Conservation (phyloP, 768 basidiomycete species). For the Phaeotremella skinneri region DNA sequence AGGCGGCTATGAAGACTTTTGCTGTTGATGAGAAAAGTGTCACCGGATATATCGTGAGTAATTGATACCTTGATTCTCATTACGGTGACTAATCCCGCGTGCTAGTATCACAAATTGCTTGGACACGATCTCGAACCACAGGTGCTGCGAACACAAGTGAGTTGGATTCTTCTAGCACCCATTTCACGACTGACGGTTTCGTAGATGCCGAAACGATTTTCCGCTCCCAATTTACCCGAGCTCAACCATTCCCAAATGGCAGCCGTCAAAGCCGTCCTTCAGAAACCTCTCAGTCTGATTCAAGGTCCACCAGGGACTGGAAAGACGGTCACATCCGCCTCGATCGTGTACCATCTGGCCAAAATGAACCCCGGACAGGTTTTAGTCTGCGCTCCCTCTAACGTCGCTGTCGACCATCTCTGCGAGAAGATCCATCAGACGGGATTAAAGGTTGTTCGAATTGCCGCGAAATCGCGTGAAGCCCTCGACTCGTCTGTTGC, state of each 20-base stretch:
- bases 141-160: slow-evolving; percentile 55
- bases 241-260: slow-evolving; percentile 99
- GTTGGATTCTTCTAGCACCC: not conserved
- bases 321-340: slow-evolving; percentile 98
- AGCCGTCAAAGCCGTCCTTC: slow-evolving; percentile 96
- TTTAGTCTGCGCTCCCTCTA: slow-evolving; percentile 96
- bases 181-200: slow-evolving; percentile 40
- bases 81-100: not conserved
- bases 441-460: slow-evolving; percentile 95
- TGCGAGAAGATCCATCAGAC: slow-evolving; percentile 99
- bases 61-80: not conserved
- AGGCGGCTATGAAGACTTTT: slow-evolving; percentile 99
- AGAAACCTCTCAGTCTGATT: slow-evolving; percentile 95
- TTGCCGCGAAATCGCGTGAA: slow-evolving; percentile 97
- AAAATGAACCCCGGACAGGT: slow-evolving; percentile 99
- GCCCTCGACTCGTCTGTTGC: slow-evolving; percentile 92
- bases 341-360: slow-evolving; percentile 95
- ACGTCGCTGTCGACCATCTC: slow-evolving; percentile 98
- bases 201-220: slow-evolving; percentile 94
- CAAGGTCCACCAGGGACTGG: slow-evolving; percentile 99
- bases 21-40: slow-evolving; percentile 99
- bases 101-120: slow-evolving; percentile 95
- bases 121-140: slow-evolving; percentile 98
- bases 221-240: slow-evolving; percentile 94
- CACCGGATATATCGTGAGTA: slow-evolving; percentile 89